Evolutionary conservation across 768 basidiomycete species (phyloP), one percentile per base, ranked within the genome.

Genomic region (Mycena filopes): DNA sequence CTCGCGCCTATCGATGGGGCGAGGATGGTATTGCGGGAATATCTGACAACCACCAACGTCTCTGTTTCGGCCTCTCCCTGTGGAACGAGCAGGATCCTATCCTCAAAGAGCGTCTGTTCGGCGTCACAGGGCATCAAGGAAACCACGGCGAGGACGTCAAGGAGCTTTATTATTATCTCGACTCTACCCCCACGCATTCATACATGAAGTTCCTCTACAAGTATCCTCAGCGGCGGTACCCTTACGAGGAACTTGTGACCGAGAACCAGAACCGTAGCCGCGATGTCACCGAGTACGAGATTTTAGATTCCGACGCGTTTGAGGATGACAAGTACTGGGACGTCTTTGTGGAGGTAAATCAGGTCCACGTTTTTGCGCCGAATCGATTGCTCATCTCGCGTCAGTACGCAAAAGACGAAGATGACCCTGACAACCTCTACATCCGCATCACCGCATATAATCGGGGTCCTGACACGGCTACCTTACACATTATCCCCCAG

Each of bases 181-280:
- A 99, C 77, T 97, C 95, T 40, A 98, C 98, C 1, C 98, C 98
- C 40, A 98, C 98, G 2, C 98, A 99, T 73, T 98, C 96, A 8
- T 99, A 99, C 85, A 99, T 99, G 98, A 99, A 99, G 78, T 98
- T 94, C 79, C 81, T 98, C 60, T 99, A 99, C 87, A 99, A 99
- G 77, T 99, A 99, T 71, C 96, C 98, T 15, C 98, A 99, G 76
- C 83, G 89, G 71, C 82, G 85, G 36, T 99, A 86, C 78, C 98
- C 98, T 1, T 99, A 99, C 78, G 96, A 99, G 73, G 88, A 97
- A 65, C 88, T 99, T 57, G 92, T 98, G 15, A 79, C 83, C 48
- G 96, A 99, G 80, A 96, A 91, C 74, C 81, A 87, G 72, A 86
- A 90, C 70, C 85, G 98, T 49, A 87, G 86, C 70, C 86, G 98